Conservation (phyloP, 1,284 basidiomycete species). For the Cryptococcus sp. region DNA sequence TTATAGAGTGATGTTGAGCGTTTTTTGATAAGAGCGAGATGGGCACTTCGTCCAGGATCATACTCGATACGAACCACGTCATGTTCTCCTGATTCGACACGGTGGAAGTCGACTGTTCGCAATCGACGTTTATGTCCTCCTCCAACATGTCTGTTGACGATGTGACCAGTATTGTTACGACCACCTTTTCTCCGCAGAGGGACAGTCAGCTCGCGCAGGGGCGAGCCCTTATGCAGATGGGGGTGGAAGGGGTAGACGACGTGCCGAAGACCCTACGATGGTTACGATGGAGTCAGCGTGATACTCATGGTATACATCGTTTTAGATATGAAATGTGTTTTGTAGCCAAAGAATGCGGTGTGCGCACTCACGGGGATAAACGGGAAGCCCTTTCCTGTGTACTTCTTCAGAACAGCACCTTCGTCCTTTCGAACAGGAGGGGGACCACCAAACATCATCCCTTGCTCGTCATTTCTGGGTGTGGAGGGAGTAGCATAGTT, state of each 20-base stretch:
- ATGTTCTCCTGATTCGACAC: conserved; percentile 72
- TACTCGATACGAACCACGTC: conserved; percentile 94
- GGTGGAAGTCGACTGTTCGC: conserved; percentile 83
- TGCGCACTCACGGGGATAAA: conserved; percentile 43
- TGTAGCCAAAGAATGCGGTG: too few species aligned
- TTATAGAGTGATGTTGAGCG: conserved; percentile 42
- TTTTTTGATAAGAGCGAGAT: conserved; percentile 77
- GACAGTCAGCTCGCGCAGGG: conserved; percentile 79
- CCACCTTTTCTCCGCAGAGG: conserved; percentile 84
- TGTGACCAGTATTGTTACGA: conserved; percentile 74
- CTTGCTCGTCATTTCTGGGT: conserved; percentile 9
- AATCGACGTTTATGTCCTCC: conserved; percentile 89
- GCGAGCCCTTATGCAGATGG: conserved; percentile 80
- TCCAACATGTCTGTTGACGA: conserved; percentile 86
- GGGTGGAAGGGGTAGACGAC: conserved; percentile 75
- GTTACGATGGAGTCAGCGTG: conserved; percentile 1
- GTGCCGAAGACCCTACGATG: conserved; percentile 70
- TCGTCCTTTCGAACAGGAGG: conserved; percentile 24
- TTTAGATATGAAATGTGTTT: background rate
- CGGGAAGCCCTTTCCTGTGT: conserved; percentile 47
- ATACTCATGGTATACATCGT: background rate
- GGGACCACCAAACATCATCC: conserved; percentile 29
- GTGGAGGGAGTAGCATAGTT: conserved; percentile 25
- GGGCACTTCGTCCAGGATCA: conserved; percentile 89
- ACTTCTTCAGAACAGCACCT: conserved; percentile 42